Percentiles rank a stretch among this genome's conserved stretches.
phyloP scores from a whole-genome alignment of 768 basidiomycete genomes.

The Crassisporium funariophilum region DNA sequence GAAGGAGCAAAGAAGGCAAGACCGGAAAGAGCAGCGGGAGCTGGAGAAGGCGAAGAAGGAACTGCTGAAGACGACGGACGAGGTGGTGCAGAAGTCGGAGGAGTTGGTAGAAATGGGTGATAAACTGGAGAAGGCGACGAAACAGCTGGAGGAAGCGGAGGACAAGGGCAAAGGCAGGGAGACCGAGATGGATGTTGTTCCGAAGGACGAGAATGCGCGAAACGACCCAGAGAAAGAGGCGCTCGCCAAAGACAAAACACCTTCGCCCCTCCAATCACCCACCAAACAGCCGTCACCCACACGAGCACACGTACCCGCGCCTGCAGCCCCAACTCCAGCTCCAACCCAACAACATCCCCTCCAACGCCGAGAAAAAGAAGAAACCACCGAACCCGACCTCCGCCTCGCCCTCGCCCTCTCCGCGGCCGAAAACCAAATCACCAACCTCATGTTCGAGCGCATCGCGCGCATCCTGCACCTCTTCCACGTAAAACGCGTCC shows the following conservation, averaged over 20 bases:
- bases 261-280: too few relatives aligned
- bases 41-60: constrained; percentile 3
- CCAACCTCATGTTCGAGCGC: constrained; percentile 62
- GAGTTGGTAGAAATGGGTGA: constrained; percentile 3
- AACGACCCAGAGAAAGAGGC: too few relatives aligned
- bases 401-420: constrained; percentile 8
- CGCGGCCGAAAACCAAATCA: constrained; percentile 39
- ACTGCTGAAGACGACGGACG: neutral
- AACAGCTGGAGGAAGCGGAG: neutral
- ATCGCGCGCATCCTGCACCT: constrained; percentile 69
- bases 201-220: too few relatives aligned
- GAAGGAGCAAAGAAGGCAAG: too few relatives aligned
- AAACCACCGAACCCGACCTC: neutral
- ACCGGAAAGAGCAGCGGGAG: too few relatives aligned
- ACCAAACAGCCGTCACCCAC: too few relatives aligned
- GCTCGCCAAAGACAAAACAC: too few relatives aligned
- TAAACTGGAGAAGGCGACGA: constrained; percentile 3
- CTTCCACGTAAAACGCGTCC: constrained; percentile 62
- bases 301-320: neutral
- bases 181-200: too few relatives aligned
- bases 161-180: neutral
- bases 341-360: neutral
- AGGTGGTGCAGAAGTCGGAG: constrained; percentile 6
- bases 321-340: neutral
- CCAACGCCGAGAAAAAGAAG: neutral